Conservation (phyloP, 2,329 filamentous ascomycete genomes). For the Blastomyces emzantsi region DNA sequence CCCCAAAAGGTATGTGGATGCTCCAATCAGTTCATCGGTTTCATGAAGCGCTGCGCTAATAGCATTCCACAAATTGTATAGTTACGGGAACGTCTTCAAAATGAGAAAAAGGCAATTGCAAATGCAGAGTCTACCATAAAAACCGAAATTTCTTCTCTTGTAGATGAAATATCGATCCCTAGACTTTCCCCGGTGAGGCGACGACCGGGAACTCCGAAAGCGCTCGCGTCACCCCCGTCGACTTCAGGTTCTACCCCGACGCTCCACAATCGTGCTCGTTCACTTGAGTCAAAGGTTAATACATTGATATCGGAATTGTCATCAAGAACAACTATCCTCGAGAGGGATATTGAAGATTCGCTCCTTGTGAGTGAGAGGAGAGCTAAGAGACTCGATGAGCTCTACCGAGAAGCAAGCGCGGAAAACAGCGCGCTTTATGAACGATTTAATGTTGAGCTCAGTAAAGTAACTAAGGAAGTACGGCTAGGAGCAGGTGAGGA, state of each 20-base stretch:
- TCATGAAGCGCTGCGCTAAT: not conserved
- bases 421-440: conserved; percentile 93
- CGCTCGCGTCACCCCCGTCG: conserved; percentile 21
- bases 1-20: conserved; percentile 45
- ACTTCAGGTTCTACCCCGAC: conserved; percentile 17
- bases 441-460: conserved; percentile 83
- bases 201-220: conserved; percentile 38
- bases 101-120: conserved; percentile 65
- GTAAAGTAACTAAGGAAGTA: conserved; percentile 68
- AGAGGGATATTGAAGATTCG: conserved; percentile 61
- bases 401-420: conserved; percentile 77
- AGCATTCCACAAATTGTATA: conserved; percentile 15
- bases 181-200: conserved; percentile 15
- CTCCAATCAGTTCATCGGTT: not conserved
- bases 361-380: conserved; percentile 68
- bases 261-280: conserved; percentile 46
- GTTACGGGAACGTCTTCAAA: conserved; percentile 71
- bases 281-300: conserved; percentile 60
- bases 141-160: conserved; percentile 69
- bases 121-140: conserved; percentile 61
- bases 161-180: conserved; percentile 60
- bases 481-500: conserved; percentile 69
- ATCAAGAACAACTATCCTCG: conserved; percentile 54
- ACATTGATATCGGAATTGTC: conserved; percentile 50
- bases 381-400: conserved; percentile 71